Base-by-base conservation (phyloP, 1,284 basidiomycete genomes). In the Malassezia vespertilionis region DNA sequence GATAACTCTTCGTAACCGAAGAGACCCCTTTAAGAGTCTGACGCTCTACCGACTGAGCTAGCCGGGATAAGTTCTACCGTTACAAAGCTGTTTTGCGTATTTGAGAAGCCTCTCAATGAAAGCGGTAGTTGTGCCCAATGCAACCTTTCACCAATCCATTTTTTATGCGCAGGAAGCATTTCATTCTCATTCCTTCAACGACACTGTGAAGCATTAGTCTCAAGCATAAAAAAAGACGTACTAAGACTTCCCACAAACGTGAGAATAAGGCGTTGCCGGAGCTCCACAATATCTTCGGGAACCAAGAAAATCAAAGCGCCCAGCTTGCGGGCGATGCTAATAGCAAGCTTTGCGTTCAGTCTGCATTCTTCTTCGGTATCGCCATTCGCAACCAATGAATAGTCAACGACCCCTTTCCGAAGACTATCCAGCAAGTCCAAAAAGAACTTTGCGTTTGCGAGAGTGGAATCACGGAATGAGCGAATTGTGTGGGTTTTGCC, bases 251-350 rank as follows among this genome's bases (percentile, higher is more conserved):
- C 77, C 20, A 79, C 77, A 60, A 78, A 78, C 2, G 77, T 78
- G 60, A 78, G 72, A 54, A 78, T 75, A 68, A 69, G 59, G 36
- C 58, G 58, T 54, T 51, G 72, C 36, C 60, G 41, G 43, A 58
- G 54, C 52, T 69, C 69, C 10, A 74, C 69, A 43, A 75, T 71
- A 46, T 75, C 90, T 72, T 97, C 93, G 1, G 91, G 89, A 0
- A 97, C 93, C 52, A 97, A 76, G 78, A 96, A 96, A 66, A 97
- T 96, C 63, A 96, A 75, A 4, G 88, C 87, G 45, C 89, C 87
- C 80, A 93, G 81, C 79, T 97, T 97, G 69, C 91, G 79, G 18
- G 91, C 90, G 63, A 97, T 95, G 5, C 87, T 91, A 63, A 97
- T 97, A 14, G 89, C 93, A 54, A 97, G 73, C 26, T 54, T 48